Evolutionary conservation across 768 basidiomycete genomes (phyloP), one percentile per base, ranked within the genome.

Genomic region (Tubosaeta sp.): DNA sequence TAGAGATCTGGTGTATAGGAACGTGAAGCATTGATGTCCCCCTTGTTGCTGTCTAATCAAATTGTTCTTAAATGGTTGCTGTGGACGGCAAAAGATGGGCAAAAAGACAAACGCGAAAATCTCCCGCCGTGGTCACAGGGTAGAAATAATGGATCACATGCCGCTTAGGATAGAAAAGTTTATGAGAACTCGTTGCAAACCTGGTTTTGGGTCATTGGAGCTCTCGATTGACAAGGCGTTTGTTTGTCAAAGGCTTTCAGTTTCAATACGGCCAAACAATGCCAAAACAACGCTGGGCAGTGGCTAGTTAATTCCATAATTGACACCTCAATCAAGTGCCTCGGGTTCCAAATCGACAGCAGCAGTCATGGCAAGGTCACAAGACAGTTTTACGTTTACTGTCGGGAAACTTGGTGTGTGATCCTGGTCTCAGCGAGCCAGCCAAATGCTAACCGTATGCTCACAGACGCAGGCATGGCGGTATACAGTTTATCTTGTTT

Each of bases 391-490:
- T 64, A 92, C 81, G 16, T 97, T 96, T 59, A 96, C 94, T 0
- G 90, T 97, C 10, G 94, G 94, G 48, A 97, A 97, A 75, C 86
- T 96, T 43, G 93, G 93, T 91, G 66, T 58, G 84, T 73, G 4
- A 1, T 32, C 13, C 11, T 9, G n/a, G 21, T n/a, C 38, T 32
- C 32, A 16, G 36, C 27, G 46, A 38, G 25, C 16, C 25, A 36
- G 21, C 45, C 27, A 21, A n/a, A 53, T 49, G 39, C 45, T 59
- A 34, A 59, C 52, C 19, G 36, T 47, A 7, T 32, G 43, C 13
- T 30, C 21, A n/a, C 64, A 93, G 91, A 94, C 76, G 91, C 91
- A 52, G 91, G 90, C 59, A 93, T 93, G 92, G 92, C 93, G 67
- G 93, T 94, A 74, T 62, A 19, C 40, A 22, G 34, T 22, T 46